Conservation (phyloP, 306 rosid genomes). For the Dalbergia cultrata region DNA sequence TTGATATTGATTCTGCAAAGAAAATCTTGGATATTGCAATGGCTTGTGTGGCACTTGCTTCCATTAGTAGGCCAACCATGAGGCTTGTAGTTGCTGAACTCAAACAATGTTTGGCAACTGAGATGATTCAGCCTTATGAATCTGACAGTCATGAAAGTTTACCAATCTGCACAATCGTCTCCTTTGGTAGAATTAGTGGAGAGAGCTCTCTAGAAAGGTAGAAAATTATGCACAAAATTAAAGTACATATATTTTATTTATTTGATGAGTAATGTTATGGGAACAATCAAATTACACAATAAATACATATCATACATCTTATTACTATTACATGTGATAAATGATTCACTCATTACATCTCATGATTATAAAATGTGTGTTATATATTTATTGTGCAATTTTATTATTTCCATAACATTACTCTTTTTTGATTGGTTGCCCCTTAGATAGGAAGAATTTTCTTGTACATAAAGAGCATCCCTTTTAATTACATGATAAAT, state of each 20-base stretch:
- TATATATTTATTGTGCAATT: too few relatives aligned
- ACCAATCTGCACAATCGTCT: neutral
- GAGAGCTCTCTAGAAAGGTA: conserved; percentile 51
- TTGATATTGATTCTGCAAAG: conserved; percentile 28
- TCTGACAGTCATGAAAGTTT: neutral
- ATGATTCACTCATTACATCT: too few relatives aligned
- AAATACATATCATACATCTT: too few relatives aligned
- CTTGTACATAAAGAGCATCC: neutral
- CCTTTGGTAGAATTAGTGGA: conserved; percentile 51
- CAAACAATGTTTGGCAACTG: conserved; percentile 40
- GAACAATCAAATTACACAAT: too few relatives aligned
- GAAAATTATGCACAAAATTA: neutral
- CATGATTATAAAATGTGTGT: too few relatives aligned
- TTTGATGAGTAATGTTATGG: too few relatives aligned
- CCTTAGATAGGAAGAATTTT: neutral
- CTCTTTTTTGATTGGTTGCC: neutral
- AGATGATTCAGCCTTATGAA: neutral
- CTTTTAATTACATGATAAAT: neutral
- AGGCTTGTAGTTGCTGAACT: conserved; percentile 47
- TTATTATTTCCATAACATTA: too few relatives aligned
- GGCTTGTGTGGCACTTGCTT: conserved; percentile 48
- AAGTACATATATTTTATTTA: too few relatives aligned
- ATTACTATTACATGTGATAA: too few relatives aligned
- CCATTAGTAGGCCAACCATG: conserved; percentile 55
- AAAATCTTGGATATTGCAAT: conserved; percentile 50